Evolutionary conservation across 495 filamentous ascomycete species (phyloP).

Genomic region (Penicillium pancosmium): DNA sequence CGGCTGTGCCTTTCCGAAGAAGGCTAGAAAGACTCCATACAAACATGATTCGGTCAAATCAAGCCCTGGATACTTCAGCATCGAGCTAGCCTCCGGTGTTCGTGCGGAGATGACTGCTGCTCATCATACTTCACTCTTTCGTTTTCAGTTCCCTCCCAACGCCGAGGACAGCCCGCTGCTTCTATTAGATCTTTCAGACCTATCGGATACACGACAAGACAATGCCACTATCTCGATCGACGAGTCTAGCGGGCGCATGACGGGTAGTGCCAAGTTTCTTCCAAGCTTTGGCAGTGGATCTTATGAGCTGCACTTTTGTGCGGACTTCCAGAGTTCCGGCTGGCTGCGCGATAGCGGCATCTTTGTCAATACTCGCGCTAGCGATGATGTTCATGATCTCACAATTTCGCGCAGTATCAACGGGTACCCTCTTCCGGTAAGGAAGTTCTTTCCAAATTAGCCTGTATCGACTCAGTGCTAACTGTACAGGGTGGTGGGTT

Average conservation of each 20-base stretch:
- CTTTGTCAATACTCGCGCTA: slow-evolving; percentile 47
- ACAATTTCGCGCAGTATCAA: slow-evolving; percentile 71
- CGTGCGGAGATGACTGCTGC: slow-evolving; percentile 64
- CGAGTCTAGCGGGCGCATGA: slow-evolving; percentile 63
- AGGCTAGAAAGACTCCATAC: slow-evolving; percentile 48
- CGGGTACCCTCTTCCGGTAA: slow-evolving; percentile 65
- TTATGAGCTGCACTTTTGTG: slow-evolving; percentile 72
- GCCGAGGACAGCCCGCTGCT: slow-evolving; percentile 56
- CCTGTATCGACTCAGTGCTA: not conserved
- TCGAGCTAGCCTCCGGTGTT: slow-evolving; percentile 63
- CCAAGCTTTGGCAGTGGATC: slow-evolving; percentile 66
- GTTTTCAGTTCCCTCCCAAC: slow-evolving; percentile 62
- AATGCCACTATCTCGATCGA: slow-evolving; percentile 66
- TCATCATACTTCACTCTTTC: slow-evolving; percentile 64
- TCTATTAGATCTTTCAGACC: slow-evolving; percentile 68
- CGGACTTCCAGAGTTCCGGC: slow-evolving; percentile 58
- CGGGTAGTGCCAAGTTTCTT: slow-evolving; percentile 65
- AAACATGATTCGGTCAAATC: slow-evolving; percentile 60
- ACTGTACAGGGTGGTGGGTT: slow-evolving; percentile 62
- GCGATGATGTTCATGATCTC: slow-evolving; percentile 53
- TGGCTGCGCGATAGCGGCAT: slow-evolving; percentile 45
- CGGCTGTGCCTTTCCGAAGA: slow-evolving; percentile 66
- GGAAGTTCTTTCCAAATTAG: slow-evolving; percentile 5
- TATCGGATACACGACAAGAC: slow-evolving; percentile 65
- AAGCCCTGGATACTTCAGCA: slow-evolving; percentile 69